Conservation (phyloP, 1,139 yeast species). For the Zygoascus sp. region DNA sequence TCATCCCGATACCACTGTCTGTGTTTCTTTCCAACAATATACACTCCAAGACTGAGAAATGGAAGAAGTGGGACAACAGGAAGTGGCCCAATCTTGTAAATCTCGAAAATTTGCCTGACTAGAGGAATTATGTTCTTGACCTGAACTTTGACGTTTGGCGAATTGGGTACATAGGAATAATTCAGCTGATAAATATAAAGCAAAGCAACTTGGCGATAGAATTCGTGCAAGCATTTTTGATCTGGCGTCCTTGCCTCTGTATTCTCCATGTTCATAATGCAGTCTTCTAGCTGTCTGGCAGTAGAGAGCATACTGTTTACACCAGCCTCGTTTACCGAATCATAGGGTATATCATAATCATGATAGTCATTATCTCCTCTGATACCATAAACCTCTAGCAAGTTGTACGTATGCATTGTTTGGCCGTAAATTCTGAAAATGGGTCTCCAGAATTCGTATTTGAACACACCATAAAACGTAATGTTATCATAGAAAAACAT, state of each 20-base stretch:
- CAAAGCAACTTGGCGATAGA: not conserved
- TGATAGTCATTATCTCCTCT: not conserved
- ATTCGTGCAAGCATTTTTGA: not conserved
- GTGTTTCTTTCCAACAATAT: not conserved
- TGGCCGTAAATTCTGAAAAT: constrained; percentile 5
- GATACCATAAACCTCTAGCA: constrained; percentile 4
- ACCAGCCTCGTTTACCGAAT: not conserved
- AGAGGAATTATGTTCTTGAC: not conserved
- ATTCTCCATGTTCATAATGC: not conserved
- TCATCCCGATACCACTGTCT: constrained; percentile 1
- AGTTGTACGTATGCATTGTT: not conserved
- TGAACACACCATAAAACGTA: not conserved
- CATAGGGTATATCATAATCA: not conserved
- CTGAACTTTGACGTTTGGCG: not conserved
- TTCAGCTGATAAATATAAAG: not conserved
- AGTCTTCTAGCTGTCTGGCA: not conserved
- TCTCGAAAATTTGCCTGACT: not conserved
- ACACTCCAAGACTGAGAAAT: not conserved
- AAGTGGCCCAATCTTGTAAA: not conserved
- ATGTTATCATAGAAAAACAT: constrained; percentile 4
- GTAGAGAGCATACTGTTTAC: not conserved
- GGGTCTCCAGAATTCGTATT: constrained; percentile 1
- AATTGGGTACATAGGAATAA: not conserved
- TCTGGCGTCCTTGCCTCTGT: not conserved
- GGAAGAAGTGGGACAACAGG: not conserved